These are phyloP conservation scores for Scedosporium boydii DNA, from an alignment of 2,329 filamentous ascomycete genomes.

Conservation along the genomic window DNA sequence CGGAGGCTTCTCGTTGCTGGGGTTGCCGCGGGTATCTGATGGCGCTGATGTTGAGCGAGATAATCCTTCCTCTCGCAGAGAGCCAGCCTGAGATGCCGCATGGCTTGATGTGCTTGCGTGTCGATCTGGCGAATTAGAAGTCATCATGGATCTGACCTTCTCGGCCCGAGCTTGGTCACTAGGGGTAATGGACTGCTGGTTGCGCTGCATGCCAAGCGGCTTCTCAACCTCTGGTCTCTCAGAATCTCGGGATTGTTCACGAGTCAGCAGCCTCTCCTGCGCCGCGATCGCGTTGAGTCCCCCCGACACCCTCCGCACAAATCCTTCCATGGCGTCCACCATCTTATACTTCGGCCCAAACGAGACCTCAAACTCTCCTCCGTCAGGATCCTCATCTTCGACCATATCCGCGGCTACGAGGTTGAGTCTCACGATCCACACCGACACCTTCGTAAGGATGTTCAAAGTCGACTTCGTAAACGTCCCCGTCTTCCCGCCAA, in stretches of 20 bases:
- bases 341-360: background rate
- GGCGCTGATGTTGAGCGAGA: too few species aligned
- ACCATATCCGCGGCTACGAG: background rate
- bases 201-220: background rate
- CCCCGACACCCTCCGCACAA: background rate
- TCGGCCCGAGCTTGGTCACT: too few species aligned
- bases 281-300: background rate
- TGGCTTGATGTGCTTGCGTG: too few species aligned
- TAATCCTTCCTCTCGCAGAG: too few species aligned
- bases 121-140: too few species aligned
- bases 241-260: background rate
- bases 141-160: too few species aligned
- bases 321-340: background rate
- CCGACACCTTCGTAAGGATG: background rate
- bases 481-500: background rate
- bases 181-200: too few species aligned
- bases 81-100: too few species aligned
- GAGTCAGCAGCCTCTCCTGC: background rate
- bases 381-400: background rate
- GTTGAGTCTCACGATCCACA: background rate
- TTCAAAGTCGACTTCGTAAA: background rate
- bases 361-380: background rate
- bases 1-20: too few species aligned
- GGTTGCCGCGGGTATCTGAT: too few species aligned
- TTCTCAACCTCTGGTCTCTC: background rate